phyloP scores from a whole-genome alignment of 192 early-diverging fungal genomes.

The Coemansia sp. region DNA sequence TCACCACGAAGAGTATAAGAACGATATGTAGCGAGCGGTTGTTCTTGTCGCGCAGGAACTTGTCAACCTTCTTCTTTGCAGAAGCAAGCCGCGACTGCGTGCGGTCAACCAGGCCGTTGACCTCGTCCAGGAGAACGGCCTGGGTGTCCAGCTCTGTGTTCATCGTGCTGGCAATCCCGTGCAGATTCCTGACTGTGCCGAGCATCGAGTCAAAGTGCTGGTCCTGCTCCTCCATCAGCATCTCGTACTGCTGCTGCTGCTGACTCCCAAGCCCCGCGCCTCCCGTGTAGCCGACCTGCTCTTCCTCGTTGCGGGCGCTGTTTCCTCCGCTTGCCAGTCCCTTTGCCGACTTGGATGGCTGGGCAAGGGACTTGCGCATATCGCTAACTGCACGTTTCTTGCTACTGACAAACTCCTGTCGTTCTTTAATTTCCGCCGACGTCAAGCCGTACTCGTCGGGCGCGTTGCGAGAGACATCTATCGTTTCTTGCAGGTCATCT shows the following conservation, averaged over 20 bases:
- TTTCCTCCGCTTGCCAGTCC: neutral
- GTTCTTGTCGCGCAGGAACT: slow-evolving; percentile 47
- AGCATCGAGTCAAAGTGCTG: slow-evolving; percentile 52
- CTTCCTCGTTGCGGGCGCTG: neutral
- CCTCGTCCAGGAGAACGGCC: slow-evolving; percentile 49
- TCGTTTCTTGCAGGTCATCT: slow-evolving; percentile 43
- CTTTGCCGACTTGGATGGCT: slow-evolving; percentile 7
- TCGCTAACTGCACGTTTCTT: slow-evolving; percentile 32
- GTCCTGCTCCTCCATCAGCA: slow-evolving; percentile 55
- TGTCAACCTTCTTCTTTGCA: slow-evolving; percentile 38
- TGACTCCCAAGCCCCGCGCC: slow-evolving; percentile 28
- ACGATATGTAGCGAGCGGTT: slow-evolving; percentile 46
- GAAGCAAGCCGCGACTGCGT: slow-evolving; percentile 36
- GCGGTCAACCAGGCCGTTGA: slow-evolving; percentile 37
- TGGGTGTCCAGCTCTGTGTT: slow-evolving; percentile 56
- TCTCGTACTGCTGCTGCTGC: slow-evolving; percentile 48
- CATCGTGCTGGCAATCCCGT: slow-evolving; percentile 52
- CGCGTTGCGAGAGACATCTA: slow-evolving; percentile 34
- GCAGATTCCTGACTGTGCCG: slow-evolving; percentile 52
- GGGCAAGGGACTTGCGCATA: slow-evolving; percentile 30
- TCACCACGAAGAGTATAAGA: slow-evolving; percentile 40
- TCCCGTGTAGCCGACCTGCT: slow-evolving; percentile 5
- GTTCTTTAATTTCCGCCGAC: slow-evolving; percentile 26
- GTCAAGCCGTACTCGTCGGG: slow-evolving; percentile 46
- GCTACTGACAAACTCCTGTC: slow-evolving; percentile 39